Evolutionary conservation across 305 asterid species (phyloP).

Genomic region (Lippia alba): DNA sequence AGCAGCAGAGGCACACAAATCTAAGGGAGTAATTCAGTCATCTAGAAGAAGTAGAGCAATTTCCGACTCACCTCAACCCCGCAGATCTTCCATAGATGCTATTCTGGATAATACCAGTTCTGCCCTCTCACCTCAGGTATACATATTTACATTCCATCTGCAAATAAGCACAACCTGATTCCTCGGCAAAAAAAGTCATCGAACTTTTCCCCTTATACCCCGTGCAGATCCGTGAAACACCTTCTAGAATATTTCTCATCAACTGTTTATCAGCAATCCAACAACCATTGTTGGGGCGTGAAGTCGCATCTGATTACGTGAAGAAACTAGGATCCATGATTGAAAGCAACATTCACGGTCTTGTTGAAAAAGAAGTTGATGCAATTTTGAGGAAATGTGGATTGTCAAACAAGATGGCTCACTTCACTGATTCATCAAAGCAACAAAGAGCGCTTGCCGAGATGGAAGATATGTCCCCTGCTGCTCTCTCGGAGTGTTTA

Average conservation of each 20-base stretch:
- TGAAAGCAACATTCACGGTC: slow-evolving; percentile 67
- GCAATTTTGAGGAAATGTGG: slow-evolving; percentile 75
- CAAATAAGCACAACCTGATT: neutral
- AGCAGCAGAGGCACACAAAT: slow-evolving; percentile 98
- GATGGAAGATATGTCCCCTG: slow-evolving; percentile 70
- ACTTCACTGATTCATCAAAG: slow-evolving; percentile 54
- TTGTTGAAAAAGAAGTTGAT: slow-evolving; percentile 85
- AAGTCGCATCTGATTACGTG: slow-evolving; percentile 73
- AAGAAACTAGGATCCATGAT: slow-evolving; percentile 84
- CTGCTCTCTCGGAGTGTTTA: slow-evolving; percentile 76
- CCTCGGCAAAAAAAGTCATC: neutral
- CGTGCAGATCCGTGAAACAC: slow-evolving; percentile 81
- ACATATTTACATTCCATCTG: slow-evolving; percentile 24
- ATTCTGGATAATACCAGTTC: slow-evolving; percentile 65
- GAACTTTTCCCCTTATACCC: slow-evolving; percentile 22
- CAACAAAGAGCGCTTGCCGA: slow-evolving; percentile 51
- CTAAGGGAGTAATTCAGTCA: slow-evolving; percentile 80
- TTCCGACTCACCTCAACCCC: slow-evolving; percentile 71
- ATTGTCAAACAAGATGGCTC: slow-evolving; percentile 74
- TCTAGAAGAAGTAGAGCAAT: slow-evolving; percentile 72
- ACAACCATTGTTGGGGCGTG: slow-evolving; percentile 78
- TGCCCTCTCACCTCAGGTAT: slow-evolving; percentile 64
- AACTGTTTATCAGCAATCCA: slow-evolving; percentile 93
- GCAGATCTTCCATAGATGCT: slow-evolving; percentile 91
- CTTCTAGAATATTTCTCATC: slow-evolving; percentile 83